phyloP scores from a whole-genome alignment of 2,329 filamentous ascomycete species.

The Hymenotorrendiella dingleyae region DNA sequence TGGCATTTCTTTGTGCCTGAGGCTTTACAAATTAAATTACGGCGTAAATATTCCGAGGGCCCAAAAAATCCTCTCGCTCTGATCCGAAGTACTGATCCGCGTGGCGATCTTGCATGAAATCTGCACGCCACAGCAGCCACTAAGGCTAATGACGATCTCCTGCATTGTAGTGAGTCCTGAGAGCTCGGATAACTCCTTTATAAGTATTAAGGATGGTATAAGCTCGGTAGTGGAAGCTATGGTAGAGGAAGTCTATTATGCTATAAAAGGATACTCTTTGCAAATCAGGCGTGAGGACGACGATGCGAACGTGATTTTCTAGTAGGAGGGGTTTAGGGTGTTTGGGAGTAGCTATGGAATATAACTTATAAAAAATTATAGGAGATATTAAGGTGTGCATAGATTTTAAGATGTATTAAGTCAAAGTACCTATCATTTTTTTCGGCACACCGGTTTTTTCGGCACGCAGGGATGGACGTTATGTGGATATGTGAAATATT shows the following conservation, averaged over 20 bases:
- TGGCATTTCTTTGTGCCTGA: too few species aligned
- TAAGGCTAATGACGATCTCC: not conserved
- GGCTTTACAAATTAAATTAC: too few species aligned
- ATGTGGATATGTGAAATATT: too few species aligned
- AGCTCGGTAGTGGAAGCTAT: not conserved
- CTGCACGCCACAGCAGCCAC: not conserved
- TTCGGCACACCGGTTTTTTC: not conserved
- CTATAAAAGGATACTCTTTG: slow-evolving; percentile 1
- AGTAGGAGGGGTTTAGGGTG: slow-evolving; percentile 1
- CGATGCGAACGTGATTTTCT: slow-evolving; percentile 1
- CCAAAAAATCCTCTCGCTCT: too few species aligned
- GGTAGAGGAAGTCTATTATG: not conserved
- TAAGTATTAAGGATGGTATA: slow-evolving; percentile 1
- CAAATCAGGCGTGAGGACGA: slow-evolving; percentile 2
- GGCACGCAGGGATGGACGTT: not conserved
- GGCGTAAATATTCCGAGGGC: too few species aligned
- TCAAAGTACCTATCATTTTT: slow-evolving; percentile 1
- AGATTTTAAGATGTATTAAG: slow-evolving; percentile 1
- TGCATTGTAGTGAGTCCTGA: not conserved
- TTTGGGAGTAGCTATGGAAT: not conserved
- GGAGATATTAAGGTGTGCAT: not conserved
- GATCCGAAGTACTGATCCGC: not conserved
- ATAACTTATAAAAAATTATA: not conserved
- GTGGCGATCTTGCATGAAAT: not conserved
- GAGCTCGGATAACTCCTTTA: slow-evolving; percentile 1